Evolutionary conservation across 2,329 filamentous ascomycete genomes (phyloP), one percentile per base, ranked within the genome.

Genomic region (Hawksworthiomyces lignivorus): DNA sequence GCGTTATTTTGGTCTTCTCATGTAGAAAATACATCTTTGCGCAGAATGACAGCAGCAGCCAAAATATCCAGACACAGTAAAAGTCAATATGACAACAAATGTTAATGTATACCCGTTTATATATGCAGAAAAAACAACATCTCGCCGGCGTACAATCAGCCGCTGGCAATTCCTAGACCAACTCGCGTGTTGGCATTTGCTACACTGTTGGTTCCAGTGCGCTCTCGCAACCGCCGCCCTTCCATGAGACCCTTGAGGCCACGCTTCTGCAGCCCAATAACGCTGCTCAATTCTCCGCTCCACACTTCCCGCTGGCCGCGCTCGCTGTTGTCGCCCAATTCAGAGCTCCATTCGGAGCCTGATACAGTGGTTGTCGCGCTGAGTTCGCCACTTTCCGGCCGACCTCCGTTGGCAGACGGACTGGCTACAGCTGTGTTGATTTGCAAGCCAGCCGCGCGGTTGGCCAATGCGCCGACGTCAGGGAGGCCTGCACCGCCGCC

Each of bases 191-290:
- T 43, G 11, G 22, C 17, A 3, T 33, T 28, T 7, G 32, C 19
- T 38, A 46, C 43, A 7, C 37, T 40, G 28, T 47, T 51, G 18
- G 69, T 73, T 9, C 71, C 72, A 4, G 69, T 72, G 49, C 87
- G 70, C 60, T 94, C 87, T 33, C 89, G 72, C 69, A 96, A 80
- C 46, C 90, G 73, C 33, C 90, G 71, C 4, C 90, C 90, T 62
- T 97, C 92, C 92, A 98, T 97, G 51, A 98, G 62, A 0, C 92
- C 92, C 45, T 90, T 73, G 27, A 98, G 62, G 0, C 92, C 92
- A 41, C 92, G 75, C 68, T 98, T 98, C 68, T 98, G 92, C 50
- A 98, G 60, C 0, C 92, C 92, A 52, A 98, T 94, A 3, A 97
- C 90, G 36, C 87, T 87, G 65, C 85, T 89, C 26, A 90, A 62